Conservation (phyloP, 345 rosid species). For the Linum usitatissimum region DNA sequence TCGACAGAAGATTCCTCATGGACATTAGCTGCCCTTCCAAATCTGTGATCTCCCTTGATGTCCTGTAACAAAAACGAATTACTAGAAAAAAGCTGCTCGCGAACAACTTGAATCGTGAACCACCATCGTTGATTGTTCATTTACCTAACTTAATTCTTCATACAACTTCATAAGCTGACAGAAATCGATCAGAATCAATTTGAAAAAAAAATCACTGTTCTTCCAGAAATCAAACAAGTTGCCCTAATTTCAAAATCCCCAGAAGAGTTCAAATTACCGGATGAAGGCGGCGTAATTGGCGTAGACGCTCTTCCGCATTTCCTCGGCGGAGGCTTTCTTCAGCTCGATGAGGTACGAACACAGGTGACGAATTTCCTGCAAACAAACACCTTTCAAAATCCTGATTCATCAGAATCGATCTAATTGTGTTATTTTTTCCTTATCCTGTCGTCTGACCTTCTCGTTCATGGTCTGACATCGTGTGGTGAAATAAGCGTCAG, state of each 20-base stretch:
- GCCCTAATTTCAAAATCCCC: no score
- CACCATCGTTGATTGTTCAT: no score
- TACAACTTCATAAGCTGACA: no score
- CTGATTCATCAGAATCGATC: not conserved
- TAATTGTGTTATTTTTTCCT: no score
- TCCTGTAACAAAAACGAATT: constrained; percentile 28
- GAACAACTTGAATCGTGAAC: no score
- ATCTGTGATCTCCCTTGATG: constrained; percentile 75
- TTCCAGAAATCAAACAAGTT: no score
- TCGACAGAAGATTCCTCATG: constrained; percentile 69
- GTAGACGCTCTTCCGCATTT: constrained; percentile 91
- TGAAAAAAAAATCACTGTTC: no score
- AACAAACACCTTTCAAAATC: not conserved
- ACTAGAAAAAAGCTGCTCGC: no score
- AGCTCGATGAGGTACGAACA: constrained; percentile 52
- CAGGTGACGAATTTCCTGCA: constrained; percentile 60
- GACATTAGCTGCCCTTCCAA: constrained; percentile 89
- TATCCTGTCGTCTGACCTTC: constrained; percentile 39
- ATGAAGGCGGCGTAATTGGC: constrained; percentile 89
- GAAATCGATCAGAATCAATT: no score
- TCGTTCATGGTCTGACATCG: constrained; percentile 72
- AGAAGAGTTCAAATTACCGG: constrained; percentile 22
- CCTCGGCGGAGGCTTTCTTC: constrained; percentile 94
- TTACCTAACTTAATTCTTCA: no score
- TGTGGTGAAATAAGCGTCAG: constrained; percentile 50